Conservation (phyloP, 164 flowering plant species). For the Vitis labrusca region DNA sequence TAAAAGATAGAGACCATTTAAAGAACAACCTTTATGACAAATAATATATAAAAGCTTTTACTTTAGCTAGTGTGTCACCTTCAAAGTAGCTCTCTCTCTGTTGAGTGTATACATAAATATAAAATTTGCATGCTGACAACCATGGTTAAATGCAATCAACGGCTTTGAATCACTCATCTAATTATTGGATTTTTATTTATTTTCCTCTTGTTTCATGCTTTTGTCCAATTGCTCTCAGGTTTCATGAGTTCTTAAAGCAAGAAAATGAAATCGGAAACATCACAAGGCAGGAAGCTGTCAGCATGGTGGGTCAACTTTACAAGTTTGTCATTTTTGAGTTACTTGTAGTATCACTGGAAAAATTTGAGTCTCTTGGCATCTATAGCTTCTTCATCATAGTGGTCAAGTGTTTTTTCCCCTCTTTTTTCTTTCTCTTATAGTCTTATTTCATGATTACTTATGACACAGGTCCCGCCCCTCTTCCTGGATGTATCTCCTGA, state of each 20-base stretch:
- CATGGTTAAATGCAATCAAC: no score
- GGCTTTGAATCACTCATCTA: background rate
- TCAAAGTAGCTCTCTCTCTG: no score
- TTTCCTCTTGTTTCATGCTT: background rate
- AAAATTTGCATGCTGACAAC: no score
- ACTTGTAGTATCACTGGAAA: background rate
- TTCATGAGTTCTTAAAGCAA: slow-evolving; percentile 90
- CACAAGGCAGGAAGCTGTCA: slow-evolving; percentile 99
- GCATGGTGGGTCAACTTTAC: slow-evolving; percentile 69
- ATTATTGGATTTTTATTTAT: background rate
- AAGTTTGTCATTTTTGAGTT: slow-evolving; percentile 2
- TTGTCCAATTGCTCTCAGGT: slow-evolving; percentile 47
- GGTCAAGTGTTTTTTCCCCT: background rate
- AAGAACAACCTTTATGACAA: no score
- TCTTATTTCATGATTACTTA: slow-evolving; percentile 4
- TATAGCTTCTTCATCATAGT: background rate
- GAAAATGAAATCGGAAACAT: slow-evolving; percentile 98
- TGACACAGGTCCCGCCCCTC: slow-evolving; percentile 86
- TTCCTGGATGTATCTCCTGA: slow-evolving; percentile 84
- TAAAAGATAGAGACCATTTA: no score
- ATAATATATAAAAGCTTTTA: no score
- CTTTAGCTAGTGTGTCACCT: no score
- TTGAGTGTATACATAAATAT: no score
- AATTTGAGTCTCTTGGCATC: background rate
- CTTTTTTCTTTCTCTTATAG: background rate